Evolutionary conservation across 768 basidiomycete species (phyloP).

Genomic region (Phylloporus scabripes): DNA sequence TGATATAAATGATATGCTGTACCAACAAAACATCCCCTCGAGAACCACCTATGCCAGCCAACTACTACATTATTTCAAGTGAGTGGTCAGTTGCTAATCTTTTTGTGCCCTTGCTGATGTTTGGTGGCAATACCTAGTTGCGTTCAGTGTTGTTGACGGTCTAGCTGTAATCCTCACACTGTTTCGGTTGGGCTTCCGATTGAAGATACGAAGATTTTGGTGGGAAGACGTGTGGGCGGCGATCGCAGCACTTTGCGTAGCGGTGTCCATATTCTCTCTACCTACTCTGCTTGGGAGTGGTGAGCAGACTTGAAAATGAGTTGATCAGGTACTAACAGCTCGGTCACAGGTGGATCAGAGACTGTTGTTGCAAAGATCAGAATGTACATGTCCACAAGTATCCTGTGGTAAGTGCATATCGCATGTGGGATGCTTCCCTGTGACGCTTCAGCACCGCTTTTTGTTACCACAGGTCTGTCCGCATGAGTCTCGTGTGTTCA

Average conservation of each 20-base stretch:
- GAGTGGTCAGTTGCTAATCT: background rate
- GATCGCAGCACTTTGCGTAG: conserved; percentile 2
- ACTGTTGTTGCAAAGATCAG: background rate
- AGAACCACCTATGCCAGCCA: conserved; percentile 1
- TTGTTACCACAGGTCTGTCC: conserved; percentile 12
- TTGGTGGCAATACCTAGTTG: conserved; percentile 1
- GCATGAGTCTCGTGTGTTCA: conserved; percentile 15
- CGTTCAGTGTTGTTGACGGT: conserved; percentile 1
- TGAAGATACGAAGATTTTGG: conserved; percentile 16
- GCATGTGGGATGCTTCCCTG: background rate
- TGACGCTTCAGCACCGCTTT: background rate
- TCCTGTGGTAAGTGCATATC: conserved; percentile 9
- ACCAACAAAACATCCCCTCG: background rate
- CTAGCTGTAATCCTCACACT: conserved; percentile 9
- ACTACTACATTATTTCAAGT: conserved; percentile 2
- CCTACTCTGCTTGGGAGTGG: background rate
- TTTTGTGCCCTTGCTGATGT: background rate
- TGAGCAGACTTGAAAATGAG: background rate
- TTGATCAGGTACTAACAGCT: background rate
- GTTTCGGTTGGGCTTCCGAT: conserved; percentile 13
- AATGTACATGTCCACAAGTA: conserved; percentile 3
- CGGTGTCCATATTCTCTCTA: background rate
- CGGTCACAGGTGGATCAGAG: background rate
- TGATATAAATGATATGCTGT: background rate
- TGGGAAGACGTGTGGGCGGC: conserved; percentile 24